Conservation (phyloP, 1,139 yeast genomes). For the Sugiyamaella japonica region DNA sequence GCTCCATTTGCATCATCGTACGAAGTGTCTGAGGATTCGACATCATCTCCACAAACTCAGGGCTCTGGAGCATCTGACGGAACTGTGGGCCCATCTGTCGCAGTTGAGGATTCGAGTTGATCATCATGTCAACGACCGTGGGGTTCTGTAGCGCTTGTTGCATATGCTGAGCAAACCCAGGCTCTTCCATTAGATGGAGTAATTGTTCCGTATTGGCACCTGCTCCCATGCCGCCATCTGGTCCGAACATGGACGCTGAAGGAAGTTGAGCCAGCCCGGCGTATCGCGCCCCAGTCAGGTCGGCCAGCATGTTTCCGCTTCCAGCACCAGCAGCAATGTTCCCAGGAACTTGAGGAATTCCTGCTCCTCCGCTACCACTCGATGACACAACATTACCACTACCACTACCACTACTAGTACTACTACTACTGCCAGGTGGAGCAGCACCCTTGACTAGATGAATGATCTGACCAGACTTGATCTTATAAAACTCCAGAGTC, state of each 20-base stretch:
- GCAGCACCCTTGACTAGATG: constrained; percentile 74
- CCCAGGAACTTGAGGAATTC: constrained; percentile 53
- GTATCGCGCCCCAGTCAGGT: constrained; percentile 90
- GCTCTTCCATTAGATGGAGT: constrained; percentile 72
- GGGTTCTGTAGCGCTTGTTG: constrained; percentile 82
- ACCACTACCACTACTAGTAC: constrained; percentile 30
- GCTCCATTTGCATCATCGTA: constrained; percentile 73
- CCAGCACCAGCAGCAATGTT: constrained; percentile 87
- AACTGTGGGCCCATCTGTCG: constrained; percentile 85
- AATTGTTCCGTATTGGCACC: constrained; percentile 76
- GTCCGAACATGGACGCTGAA: constrained; percentile 85
- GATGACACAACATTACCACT: constrained; percentile 27
- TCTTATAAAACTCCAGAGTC: constrained; percentile 70
- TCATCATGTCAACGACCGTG: constrained; percentile 75
- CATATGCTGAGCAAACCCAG: constrained; percentile 79
- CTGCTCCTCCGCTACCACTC: constrained; percentile 18
- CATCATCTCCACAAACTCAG: constrained; percentile 76
- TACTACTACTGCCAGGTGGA: constrained; percentile 34
- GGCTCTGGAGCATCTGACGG: constrained; percentile 81
- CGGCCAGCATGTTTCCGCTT: constrained; percentile 86
- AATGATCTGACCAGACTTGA: constrained; percentile 81
- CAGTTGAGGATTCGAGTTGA: constrained; percentile 79
- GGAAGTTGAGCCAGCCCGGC: constrained; percentile 93
- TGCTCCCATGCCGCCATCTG: constrained; percentile 84
- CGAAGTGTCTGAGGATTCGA: constrained; percentile 57